A percentile compares a stretch with the other conserved stretches of the same genome.
Evolutionary conservation across 805 yeast genomes (phyloP).

Genomic region (Brettanomyces bruxellensis): DNA sequence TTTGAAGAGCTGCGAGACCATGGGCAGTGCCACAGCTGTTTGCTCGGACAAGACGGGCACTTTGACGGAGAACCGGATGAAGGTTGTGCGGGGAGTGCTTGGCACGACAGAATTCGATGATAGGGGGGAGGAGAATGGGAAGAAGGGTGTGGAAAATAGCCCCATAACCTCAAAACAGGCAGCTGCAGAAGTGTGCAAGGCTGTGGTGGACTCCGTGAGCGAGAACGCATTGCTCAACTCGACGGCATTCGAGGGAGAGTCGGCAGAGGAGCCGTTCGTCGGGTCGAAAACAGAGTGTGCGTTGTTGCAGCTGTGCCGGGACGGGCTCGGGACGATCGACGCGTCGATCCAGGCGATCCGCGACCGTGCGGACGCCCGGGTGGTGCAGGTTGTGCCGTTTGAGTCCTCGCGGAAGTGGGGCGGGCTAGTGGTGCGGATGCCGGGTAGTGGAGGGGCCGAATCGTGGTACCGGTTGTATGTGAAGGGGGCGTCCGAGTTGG

Average conservation of each 20-base stretch:
- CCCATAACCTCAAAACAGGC: background rate
- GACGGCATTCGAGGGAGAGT: slow-evolving; percentile 74
- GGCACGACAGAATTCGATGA: slow-evolving; percentile 52
- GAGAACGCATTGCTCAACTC: slow-evolving; percentile 72
- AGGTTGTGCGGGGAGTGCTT: slow-evolving; percentile 69
- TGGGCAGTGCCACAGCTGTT: slow-evolving; percentile 97
- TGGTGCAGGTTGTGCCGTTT: slow-evolving; percentile 77
- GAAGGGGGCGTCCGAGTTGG: slow-evolving; percentile 94
- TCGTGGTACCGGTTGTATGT: slow-evolving; percentile 46
- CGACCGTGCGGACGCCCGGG: slow-evolving; percentile 28
- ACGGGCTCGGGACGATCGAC: slow-evolving; percentile 39
- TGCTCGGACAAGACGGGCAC: slow-evolving; percentile 99
- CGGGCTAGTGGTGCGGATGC: slow-evolving; percentile 53
- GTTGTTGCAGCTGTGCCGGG: slow-evolving; percentile 56
- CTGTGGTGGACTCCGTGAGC: slow-evolving; percentile 23
- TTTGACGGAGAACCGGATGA: slow-evolving; percentile 87
- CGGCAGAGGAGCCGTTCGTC: slow-evolving; percentile 48
- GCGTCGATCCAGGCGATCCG: slow-evolving; percentile 35
- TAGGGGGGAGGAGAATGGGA: background rate
- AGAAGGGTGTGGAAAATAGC: background rate
- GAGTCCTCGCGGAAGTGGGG: slow-evolving; percentile 93
- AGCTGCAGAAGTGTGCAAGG: background rate
- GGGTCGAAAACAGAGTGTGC: slow-evolving; percentile 97
- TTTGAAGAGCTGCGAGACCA: slow-evolving; percentile 88
- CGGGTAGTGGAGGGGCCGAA: slow-evolving; percentile 23